phyloP scores from a whole-genome alignment of 768 basidiomycete species.

The Austroboletus festivus region DNA sequence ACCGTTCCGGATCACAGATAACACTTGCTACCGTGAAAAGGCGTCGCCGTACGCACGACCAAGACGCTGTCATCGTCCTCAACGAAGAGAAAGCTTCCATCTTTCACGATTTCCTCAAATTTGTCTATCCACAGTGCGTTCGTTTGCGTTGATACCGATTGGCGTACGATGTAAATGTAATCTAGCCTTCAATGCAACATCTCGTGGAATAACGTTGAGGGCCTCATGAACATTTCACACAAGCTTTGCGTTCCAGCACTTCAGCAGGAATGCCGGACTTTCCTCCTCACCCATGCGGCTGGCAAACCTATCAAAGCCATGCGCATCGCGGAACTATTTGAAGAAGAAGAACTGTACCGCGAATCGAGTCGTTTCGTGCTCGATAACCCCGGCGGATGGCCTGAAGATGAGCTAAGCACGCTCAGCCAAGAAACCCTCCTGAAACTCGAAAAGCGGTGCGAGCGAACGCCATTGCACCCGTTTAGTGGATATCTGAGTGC shows the following conservation, averaged over 20 bases:
- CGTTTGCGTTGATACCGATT: neutral
- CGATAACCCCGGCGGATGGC: conserved; percentile 87
- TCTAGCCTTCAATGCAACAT: conserved; percentile 84
- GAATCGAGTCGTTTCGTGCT: conserved; percentile 91
- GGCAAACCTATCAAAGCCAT: conserved; percentile 91
- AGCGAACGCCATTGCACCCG: neutral
- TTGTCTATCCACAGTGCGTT: conserved; percentile 87
- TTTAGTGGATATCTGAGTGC: neutral
- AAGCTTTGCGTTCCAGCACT: conserved; percentile 83
- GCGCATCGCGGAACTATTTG: conserved; percentile 87
- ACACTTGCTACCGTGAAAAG: conserved; percentile 42
- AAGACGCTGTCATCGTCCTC: conserved; percentile 84
- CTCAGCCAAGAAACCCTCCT: conserved; percentile 79
- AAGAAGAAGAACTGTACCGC: conserved; percentile 85
- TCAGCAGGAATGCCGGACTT: conserved; percentile 78
- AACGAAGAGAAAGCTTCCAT: conserved; percentile 87
- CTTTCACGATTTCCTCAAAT: conserved; percentile 93
- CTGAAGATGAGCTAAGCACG: conserved; percentile 75
- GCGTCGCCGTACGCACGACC: conserved; percentile 44
- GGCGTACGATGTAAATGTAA: conserved; percentile 2
- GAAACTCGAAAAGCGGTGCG: conserved; percentile 83
- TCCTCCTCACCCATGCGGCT: conserved; percentile 89
- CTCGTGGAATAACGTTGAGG: conserved; percentile 93
- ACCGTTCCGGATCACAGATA: conserved; percentile 23
- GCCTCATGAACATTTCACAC: conserved; percentile 85